Base-by-base conservation (phyloP, 108 stramenopile genomes). In the Nitzschia sp. region DNA sequence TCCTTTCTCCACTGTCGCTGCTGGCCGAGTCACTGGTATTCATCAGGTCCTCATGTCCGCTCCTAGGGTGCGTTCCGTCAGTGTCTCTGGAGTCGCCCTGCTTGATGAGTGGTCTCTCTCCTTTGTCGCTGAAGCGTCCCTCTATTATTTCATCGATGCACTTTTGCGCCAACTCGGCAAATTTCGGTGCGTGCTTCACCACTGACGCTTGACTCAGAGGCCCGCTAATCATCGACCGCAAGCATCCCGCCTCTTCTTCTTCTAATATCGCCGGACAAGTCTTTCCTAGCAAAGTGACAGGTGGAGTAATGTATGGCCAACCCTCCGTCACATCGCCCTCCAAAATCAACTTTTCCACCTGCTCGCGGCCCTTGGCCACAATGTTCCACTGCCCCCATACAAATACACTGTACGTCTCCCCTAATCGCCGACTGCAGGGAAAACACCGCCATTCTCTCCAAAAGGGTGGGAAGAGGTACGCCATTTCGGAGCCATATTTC, bases 341-440 rank as follows among this genome's bases (percentile, higher is more conserved):
- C 34, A 32, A 11, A 21, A 74, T 36, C 11, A 74, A 35, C 33
- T 33, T 52, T 21, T 67, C 48, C 1, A 65, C 73, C 8, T 45
- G 55, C 34, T 66, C 64, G 22, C 52, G 36, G 23, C 66, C 73
- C 26, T 74, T 56, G 56, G 66, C 45, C 17, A 66, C 73, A 27
- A 74, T 34, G 13, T 64, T 53, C 73, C 73, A 74, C 32, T 74
- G 45, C 19, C 73, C 73, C 73, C 73, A 74, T 23, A 74, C 47
- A 59, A 74, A 74, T 0, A 66, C n/a, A 36, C 64, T 54, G 35
- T 50, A 74, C n/a, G 35, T 47, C 30, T 58, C 29, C 6, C 65
- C 73, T 1, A 74, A 23, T 19, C 30, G 36, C 2, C 71, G 60
- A 26, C 38, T 54, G 50, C 71, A 71, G 1, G 61, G 50, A 2